Conservation (phyloP, 1,139 yeast species). For the Magnusiomyces sp. region DNA sequence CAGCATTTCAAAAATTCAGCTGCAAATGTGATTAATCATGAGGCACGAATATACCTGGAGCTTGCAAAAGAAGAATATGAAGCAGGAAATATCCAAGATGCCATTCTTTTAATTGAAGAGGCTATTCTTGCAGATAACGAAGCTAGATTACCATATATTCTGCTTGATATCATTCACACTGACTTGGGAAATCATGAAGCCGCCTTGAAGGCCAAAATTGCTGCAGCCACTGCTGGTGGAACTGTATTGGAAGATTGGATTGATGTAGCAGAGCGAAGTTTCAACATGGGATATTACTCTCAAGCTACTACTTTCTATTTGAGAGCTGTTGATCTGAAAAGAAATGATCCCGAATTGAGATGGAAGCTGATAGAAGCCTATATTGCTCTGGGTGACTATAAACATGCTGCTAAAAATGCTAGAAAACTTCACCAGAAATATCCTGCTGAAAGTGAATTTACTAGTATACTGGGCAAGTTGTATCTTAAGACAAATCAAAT, state of each 20-base stretch:
- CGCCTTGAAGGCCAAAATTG: slow-evolving; percentile 73
- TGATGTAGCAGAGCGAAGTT: slow-evolving; percentile 68
- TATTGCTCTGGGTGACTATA: slow-evolving; percentile 52
- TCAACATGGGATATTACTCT: slow-evolving; percentile 58
- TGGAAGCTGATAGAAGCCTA: slow-evolving; percentile 52
- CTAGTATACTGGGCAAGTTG: slow-evolving; percentile 68
- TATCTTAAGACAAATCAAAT: slow-evolving; percentile 68
- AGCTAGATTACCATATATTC: slow-evolving; percentile 75
- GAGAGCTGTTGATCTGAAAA: slow-evolving; percentile 57
- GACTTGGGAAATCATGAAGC: slow-evolving; percentile 57
- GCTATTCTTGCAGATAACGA: slow-evolving; percentile 70
- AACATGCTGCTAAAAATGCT: slow-evolving; percentile 70
- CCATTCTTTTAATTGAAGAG: slow-evolving; percentile 58
- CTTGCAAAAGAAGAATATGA: slow-evolving; percentile 78
- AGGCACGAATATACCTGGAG: slow-evolving; percentile 7
- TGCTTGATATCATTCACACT: slow-evolving; percentile 76
- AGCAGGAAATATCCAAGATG: slow-evolving; percentile 51
- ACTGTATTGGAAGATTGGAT: slow-evolving; percentile 79
- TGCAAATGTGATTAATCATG: slow-evolving; percentile 6
- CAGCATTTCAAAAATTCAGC: background rate
- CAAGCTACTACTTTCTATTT: slow-evolving; percentile 82
- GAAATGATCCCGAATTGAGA: slow-evolving; percentile 43
- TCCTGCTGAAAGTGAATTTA: slow-evolving; percentile 55
- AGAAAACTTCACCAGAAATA: slow-evolving; percentile 50
- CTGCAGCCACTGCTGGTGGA: slow-evolving; percentile 77